phyloP scores from a whole-genome alignment of 164 flowering plant species.

The Dillenia turbinata region DNA sequence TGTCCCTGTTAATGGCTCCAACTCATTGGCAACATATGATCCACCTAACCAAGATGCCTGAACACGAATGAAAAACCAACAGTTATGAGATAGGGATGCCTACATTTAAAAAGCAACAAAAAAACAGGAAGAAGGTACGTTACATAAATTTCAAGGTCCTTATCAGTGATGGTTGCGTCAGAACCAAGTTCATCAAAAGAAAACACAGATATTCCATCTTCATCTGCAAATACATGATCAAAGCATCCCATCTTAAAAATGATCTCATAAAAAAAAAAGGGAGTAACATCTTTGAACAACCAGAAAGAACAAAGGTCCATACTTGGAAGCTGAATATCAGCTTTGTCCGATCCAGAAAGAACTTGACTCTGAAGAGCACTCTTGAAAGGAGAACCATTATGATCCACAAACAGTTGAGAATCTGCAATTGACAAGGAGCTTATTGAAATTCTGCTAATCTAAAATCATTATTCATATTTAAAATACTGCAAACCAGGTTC shows the following conservation, averaged over 20 bases:
- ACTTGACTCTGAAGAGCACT: constrained; percentile 34
- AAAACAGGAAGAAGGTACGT: constrained; percentile 9
- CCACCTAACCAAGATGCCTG: constrained; percentile 91
- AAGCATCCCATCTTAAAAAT: neutral
- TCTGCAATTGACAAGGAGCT: constrained; percentile 28
- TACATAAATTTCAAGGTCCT: constrained; percentile 60
- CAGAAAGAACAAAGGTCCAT: constrained; percentile 1
- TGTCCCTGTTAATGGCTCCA: constrained; percentile 45
- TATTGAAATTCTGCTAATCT: neutral
- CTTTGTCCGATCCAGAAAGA: constrained; percentile 31
- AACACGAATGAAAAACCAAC: constrained; percentile 2
- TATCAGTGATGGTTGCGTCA: constrained; percentile 34
- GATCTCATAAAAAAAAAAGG: neutral
- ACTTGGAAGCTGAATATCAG: constrained; percentile 75
- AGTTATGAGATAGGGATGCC: neutral
- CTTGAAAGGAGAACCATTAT: constrained; percentile 20
- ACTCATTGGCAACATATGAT: constrained; percentile 48
- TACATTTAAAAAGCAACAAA: neutral
- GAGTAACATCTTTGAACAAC: neutral
- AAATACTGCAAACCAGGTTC: neutral
- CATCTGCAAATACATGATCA: constrained; percentile 33
- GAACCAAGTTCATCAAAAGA: constrained; percentile 45
- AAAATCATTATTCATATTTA: neutral
- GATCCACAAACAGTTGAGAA: constrained; percentile 17
- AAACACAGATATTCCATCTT: constrained; percentile 49